Conservation (phyloP, 768 basidiomycete genomes). For the Leccinellum rugosiceps region DNA sequence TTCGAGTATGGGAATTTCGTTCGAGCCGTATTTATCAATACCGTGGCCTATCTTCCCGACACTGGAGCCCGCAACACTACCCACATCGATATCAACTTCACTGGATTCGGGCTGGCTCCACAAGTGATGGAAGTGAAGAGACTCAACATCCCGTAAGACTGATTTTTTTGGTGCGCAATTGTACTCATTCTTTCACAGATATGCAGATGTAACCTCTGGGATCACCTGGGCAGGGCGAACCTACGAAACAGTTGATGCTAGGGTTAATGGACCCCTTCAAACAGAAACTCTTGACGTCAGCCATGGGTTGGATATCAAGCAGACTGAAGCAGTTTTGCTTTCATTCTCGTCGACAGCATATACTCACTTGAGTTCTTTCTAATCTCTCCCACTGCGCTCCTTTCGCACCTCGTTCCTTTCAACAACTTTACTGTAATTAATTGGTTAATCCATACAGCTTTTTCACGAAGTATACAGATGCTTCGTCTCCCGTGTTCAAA, state of each 20-base stretch:
- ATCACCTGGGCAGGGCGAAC: conserved; percentile 58
- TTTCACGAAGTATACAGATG: conserved; percentile 60
- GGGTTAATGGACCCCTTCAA: conserved; percentile 35
- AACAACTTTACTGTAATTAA: not conserved
- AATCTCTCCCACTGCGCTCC: too few relatives aligned
- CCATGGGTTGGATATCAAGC: conserved; percentile 43
- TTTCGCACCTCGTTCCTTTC: too few relatives aligned
- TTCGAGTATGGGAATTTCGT: conserved; percentile 45
- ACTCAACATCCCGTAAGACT: conserved; percentile 41
- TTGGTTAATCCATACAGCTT: conserved; percentile 7
- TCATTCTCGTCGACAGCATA: conserved; percentile 5
- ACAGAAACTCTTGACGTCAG: conserved; percentile 30
- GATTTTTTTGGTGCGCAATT: not conserved
- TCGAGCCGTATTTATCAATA: conserved; percentile 59
- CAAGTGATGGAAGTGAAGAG: conserved; percentile 44
- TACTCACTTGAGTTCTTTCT: too few relatives aligned
- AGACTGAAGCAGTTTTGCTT: conserved; percentile 45
- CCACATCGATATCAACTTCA: conserved; percentile 43
- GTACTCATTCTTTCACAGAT: conserved; percentile 26
- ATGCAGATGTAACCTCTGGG: conserved; percentile 48
- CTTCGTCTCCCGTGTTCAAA: conserved; percentile 67
- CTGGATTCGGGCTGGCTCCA: conserved; percentile 24
- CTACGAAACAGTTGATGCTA: conserved; percentile 49
- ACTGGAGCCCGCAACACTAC: conserved; percentile 36
- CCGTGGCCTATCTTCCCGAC: conserved; percentile 44